Evolutionary conservation across 2,329 filamentous ascomycete genomes (phyloP), one percentile per base, ranked within the genome.

Genomic region (Xylaria multiplex): DNA sequence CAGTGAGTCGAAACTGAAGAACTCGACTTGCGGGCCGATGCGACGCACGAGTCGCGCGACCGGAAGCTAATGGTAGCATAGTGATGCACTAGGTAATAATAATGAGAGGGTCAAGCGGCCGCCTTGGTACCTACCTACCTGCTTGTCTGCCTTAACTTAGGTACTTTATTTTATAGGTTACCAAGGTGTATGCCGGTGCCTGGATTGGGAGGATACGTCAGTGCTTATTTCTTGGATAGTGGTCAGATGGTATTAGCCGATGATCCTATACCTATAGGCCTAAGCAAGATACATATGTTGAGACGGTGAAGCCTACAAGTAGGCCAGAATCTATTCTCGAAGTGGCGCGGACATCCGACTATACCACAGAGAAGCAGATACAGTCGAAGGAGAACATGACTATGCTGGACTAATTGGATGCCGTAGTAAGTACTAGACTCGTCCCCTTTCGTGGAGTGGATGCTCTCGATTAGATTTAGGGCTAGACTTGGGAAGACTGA

Each of bases 21-120:
- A n/a, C 43, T 45, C 42, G 40, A 6, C 8, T 56, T 56, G 57
- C 62, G 57, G 57, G 19, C 50, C 57, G 57, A 65, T 54, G 48
- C 30, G 37, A 53, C n/a, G 40, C 40, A 19, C 14, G 16, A 59
- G 37, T 46, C 13, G 42, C 22, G 30, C 13, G 11, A 48, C n/a
- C 13, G 13, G n/a, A 49, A 40, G 16, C 16, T 37, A 46, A 19
- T 45, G 7, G n/a, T 50, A 16, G 37, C 16, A 43, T 32, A 19
- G 19, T 27, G 13, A 27, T 30, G 24, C 50, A 32, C 50, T 40
- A 27, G 27, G 27, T 27, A 24, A 54, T 14, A 9, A 43, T 13
- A 16, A 37, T 13, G 37, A n/a, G 14, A 42, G 22, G 35, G 35
- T 16, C 35, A 27, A 40, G 37, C 24, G 19, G 35, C 22, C 22